Conservation (phyloP, 495 filamentous ascomycete species). For the Bacidia rubella region DNA sequence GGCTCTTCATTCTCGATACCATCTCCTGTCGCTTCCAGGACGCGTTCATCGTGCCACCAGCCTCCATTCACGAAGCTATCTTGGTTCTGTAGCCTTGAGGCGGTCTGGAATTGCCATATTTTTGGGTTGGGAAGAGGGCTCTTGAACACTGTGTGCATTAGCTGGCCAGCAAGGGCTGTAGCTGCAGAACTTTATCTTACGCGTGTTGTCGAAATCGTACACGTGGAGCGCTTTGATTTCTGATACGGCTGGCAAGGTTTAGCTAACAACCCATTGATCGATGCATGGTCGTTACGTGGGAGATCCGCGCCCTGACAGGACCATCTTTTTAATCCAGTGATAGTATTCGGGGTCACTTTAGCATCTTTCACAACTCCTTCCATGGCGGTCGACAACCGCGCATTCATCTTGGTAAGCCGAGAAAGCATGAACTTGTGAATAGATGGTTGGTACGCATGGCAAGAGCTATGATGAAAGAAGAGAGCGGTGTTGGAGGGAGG, state of each 20-base stretch:
- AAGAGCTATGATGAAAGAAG: too few relatives aligned
- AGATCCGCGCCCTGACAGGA: constrained; percentile 59
- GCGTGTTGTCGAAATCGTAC: constrained; percentile 98
- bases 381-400: background rate
- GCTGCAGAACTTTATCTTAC: constrained; percentile 33
- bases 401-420: constrained; percentile 1
- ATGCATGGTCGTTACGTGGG: constrained; percentile 36
- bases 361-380: constrained; percentile 10
- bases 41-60: constrained; percentile 91
- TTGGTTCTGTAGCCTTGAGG: constrained; percentile 59
- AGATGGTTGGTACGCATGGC: background rate
- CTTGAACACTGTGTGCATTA: constrained; percentile 54
- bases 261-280: constrained; percentile 2
- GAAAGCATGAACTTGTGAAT: background rate
- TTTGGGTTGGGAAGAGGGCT: constrained; percentile 81
- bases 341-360: constrained; percentile 35
- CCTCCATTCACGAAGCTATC: constrained; percentile 74
- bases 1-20: constrained; percentile 73
- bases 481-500: too few relatives aligned
- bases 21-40: constrained; percentile 76
- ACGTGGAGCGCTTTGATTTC: constrained; percentile 73
- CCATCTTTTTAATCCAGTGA: constrained; percentile 70
- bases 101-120: constrained; percentile 66
- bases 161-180: background rate
- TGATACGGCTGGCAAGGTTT: constrained; percentile 35